These are phyloP conservation scores for Calonectria crousiana DNA, from an alignment of 2,329 filamentous ascomycete species.

Conservation along the genomic window DNA sequence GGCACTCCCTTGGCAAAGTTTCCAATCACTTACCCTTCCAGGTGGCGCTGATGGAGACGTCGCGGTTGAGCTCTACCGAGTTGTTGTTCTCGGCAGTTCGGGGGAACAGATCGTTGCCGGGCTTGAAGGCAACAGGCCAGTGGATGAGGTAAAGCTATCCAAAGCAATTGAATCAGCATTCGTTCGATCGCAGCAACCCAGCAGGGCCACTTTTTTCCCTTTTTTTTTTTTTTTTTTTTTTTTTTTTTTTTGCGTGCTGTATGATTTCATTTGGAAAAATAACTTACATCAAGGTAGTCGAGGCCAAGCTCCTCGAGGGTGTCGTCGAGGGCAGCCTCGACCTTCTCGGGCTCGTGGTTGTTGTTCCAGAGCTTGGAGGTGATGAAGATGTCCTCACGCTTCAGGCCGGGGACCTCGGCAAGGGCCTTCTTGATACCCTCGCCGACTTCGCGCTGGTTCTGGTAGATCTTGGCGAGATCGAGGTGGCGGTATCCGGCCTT, in stretches of 20 bases:
- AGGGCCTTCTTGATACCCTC: slow-evolving; percentile 64
- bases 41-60: slow-evolving; percentile 56
- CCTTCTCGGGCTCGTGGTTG: slow-evolving; percentile 69
- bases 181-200: neutral
- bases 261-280: neutral
- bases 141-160: slow-evolving; percentile 70
- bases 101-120: slow-evolving; percentile 59
- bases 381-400: slow-evolving; percentile 69
- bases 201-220: neutral
- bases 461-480: slow-evolving; percentile 66
- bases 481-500: slow-evolving; percentile 75
- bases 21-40: slow-evolving; percentile 53
- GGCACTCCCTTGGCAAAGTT: neutral
- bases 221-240: too few relatives aligned
- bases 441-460: slow-evolving; percentile 73
- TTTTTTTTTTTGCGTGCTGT: too few relatives aligned
- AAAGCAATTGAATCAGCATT: neutral
- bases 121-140: slow-evolving; percentile 67
- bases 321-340: slow-evolving; percentile 67
- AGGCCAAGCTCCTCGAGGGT: slow-evolving; percentile 67
- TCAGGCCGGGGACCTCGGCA: slow-evolving; percentile 62
- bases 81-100: slow-evolving; percentile 40
- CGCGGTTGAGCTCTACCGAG: slow-evolving; percentile 57
- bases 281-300: slow-evolving; percentile 65
- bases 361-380: slow-evolving; percentile 78